These are phyloP conservation scores for Calonectria hawksworthii DNA, from an alignment of 2,329 filamentous ascomycete species.

Conservation along the genomic window DNA sequence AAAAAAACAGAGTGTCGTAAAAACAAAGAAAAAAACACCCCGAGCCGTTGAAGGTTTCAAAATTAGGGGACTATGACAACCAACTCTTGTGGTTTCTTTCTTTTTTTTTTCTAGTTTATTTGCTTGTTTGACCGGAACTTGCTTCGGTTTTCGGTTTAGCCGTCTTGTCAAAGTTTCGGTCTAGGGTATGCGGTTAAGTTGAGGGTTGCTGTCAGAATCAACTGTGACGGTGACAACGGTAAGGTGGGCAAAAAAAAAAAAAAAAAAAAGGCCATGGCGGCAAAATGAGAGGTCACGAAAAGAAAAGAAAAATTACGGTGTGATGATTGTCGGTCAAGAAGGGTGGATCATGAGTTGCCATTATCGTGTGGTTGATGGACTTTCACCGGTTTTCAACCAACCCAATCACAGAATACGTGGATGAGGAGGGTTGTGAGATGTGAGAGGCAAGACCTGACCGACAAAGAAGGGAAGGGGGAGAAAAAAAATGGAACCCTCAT, in stretches of 20 bases:
- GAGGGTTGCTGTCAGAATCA: slow-evolving; percentile 13
- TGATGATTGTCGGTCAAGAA: slow-evolving; percentile 5
- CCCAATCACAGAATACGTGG: neutral
- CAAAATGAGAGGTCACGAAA: neutral
- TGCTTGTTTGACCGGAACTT: slow-evolving; percentile 2
- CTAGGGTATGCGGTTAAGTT: slow-evolving; percentile 14
- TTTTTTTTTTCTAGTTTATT: neutral
- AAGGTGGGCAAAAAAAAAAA: neutral
- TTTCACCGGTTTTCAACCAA: slow-evolving; percentile 6
- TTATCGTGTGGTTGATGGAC: neutral
- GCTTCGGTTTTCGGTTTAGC: neutral
- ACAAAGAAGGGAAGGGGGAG: neutral
- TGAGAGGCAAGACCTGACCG: neutral
- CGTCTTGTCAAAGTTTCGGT: neutral
- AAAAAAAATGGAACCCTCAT: neutral
- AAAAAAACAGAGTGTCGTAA: neutral
- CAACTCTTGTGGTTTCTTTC: neutral
- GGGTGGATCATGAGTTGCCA: neutral
- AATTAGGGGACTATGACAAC: neutral
- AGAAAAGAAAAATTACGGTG: neutral
- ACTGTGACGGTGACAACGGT: slow-evolving; percentile 5
- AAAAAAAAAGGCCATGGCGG: neutral
- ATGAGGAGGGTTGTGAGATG: slow-evolving; percentile 5
- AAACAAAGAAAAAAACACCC: neutral
- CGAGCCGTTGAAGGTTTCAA: slow-evolving; percentile 17